Conservation (phyloP, 1,284 basidiomycete species). For the Leucocoprinus gongylophorus region DNA sequence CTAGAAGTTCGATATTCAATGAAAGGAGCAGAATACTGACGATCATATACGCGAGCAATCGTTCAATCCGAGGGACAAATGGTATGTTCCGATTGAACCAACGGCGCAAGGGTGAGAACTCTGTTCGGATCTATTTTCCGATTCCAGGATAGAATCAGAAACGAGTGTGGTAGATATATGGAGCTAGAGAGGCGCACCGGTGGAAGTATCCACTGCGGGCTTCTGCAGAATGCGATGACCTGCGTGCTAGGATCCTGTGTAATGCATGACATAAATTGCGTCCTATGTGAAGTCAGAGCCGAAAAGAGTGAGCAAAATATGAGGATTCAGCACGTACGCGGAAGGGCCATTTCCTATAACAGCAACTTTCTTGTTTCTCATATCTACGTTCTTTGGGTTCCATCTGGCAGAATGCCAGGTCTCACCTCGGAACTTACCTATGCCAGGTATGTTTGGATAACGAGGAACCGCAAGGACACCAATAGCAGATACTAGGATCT, state of each 20-base stretch:
- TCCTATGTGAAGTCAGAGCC: slow-evolving; percentile 21
- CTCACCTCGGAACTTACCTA: slow-evolving; percentile 38
- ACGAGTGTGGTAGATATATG: background rate
- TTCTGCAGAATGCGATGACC: slow-evolving; percentile 41
- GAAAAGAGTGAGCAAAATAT: background rate
- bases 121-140: slow-evolving; percentile 22
- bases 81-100: slow-evolving; percentile 37
- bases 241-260: slow-evolving; percentile 32
- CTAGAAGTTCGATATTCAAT: background rate
- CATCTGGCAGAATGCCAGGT: slow-evolving; percentile 45
- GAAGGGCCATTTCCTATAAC: slow-evolving; percentile 50
- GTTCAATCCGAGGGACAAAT: slow-evolving; percentile 29
- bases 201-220: slow-evolving; percentile 39
- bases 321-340: slow-evolving; percentile 31
- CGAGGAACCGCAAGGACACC: slow-evolving; percentile 37
- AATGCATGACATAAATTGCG: slow-evolving; percentile 41
- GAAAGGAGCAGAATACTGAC: slow-evolving; percentile 20
- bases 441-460: slow-evolving; percentile 32
- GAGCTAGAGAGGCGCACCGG: slow-evolving; percentile 24
- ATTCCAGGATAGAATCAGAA: background rate
- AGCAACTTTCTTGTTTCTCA: slow-evolving; percentile 38
- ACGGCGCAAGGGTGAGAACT: slow-evolving; percentile 26
- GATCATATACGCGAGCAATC: slow-evolving; percentile 26
- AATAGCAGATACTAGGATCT: slow-evolving; percentile 40
- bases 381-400: slow-evolving; percentile 31